Evolutionary conservation across 257 asterid genomes (phyloP).

Genomic region (Solanum appendiculatum): DNA sequence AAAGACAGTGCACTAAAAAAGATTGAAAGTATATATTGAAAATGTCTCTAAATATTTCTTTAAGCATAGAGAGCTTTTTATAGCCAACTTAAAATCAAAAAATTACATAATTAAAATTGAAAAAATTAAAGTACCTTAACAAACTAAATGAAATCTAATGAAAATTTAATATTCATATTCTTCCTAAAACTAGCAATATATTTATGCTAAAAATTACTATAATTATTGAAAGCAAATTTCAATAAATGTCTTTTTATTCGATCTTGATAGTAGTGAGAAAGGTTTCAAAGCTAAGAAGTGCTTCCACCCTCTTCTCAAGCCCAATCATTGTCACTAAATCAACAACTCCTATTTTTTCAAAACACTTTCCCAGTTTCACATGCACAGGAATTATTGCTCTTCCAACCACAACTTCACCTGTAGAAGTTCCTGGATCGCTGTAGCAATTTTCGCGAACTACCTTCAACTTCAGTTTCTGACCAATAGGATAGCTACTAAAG

Average conservation of each 20-base stretch:
- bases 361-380: too few relatives aligned
- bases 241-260: not conserved
- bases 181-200: not conserved
- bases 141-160: not conserved
- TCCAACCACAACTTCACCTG: not conserved
- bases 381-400: not conserved
- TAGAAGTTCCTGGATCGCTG: not conserved
- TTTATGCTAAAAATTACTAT: not conserved
- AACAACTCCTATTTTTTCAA: not conserved
- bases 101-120: not conserved
- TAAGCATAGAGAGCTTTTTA: too few relatives aligned
- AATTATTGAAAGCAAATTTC: not conserved
- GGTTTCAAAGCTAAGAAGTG: not conserved
- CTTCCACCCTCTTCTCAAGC: not conserved
- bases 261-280: not conserved
- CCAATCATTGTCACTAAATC: not conserved
- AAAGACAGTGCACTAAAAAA: not conserved
- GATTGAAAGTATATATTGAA: not conserved
- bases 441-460: not conserved
- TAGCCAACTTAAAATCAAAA: not conserved
- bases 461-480: not conserved
- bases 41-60: not conserved
- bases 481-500: not conserved
- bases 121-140: not conserved
- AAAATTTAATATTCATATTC: not conserved